Base-by-base conservation (phyloP, 2,329 filamentous ascomycete genomes). In the Cladophialophora bantiana region DNA sequence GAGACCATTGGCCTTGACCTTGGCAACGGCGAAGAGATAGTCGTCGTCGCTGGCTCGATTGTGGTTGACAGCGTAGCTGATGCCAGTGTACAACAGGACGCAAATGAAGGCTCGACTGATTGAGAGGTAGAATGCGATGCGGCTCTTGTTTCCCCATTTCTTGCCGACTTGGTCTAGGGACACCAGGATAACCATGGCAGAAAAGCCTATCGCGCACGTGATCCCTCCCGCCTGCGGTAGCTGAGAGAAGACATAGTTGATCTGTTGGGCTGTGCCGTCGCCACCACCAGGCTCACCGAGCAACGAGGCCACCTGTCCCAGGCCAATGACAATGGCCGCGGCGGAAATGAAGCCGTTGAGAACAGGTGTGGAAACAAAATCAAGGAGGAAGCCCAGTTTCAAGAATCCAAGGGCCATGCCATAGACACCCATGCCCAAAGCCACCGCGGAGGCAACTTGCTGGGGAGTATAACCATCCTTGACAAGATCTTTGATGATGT, bases 291-390 rank as follows among this genome's bases (percentile, higher is more conserved):
- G 68, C 59, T 86, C 81, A 10, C 88, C 88, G 1, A 90, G 82
- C 0, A 90, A 82, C 0, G 84, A 85, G 2, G 82, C 85, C 64
- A 90, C 82, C 73, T 90, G 88, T 15, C 86, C 86, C 57, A 89
- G 83, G 26, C 86, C 84, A 72, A 90, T 90, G 34, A 86, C 87
- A 55, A 90, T 84, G 31, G 87, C 88, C 1, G 88, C 87, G 1
- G 88, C 87, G 0, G 87, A 88, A 71, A 90, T 88, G 77, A 89
- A 90, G 4, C 88, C 88, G 6, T 82, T 86, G 0, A 90, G 81
- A 1, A 90, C 86, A 0, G 88, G 88, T 0, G 88, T 82, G 0
- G 88, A 89, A 70, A 90, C 85, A 70, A 89, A 90, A 67, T 90
- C 87, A 20, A 90, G 81, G 6, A 90, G 79, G 74, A 89, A 90